phyloP scores from a whole-genome alignment of 2,329 filamentous ascomycete species.

The Cladophialophora immunda region DNA sequence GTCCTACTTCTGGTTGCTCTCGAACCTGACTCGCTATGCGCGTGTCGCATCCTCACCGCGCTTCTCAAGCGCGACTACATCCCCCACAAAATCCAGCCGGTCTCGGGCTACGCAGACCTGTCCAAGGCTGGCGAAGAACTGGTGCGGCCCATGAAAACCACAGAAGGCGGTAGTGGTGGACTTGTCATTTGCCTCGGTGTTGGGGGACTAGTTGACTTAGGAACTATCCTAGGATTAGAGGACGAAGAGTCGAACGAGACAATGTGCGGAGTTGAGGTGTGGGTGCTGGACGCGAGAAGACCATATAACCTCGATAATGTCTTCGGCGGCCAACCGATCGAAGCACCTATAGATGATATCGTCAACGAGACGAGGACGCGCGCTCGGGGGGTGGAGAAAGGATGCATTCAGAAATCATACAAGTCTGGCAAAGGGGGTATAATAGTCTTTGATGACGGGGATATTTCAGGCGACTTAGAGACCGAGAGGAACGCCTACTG shows the following conservation, averaged over 20 bases:
- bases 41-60: constrained; percentile 89
- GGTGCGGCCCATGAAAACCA: constrained; percentile 85
- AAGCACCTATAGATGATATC: constrained; percentile 58
- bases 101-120: constrained; percentile 91
- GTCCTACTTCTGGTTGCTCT: constrained; percentile 86
- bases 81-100: constrained; percentile 94
- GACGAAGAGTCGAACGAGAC: constrained; percentile 59
- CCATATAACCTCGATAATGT: constrained; percentile 96
- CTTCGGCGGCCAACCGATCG: constrained; percentile 70
- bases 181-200: constrained; percentile 92
- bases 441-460: constrained; percentile 93
- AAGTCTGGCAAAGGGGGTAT: constrained; percentile 84
- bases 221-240: constrained; percentile 78
- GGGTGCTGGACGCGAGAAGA: constrained; percentile 89
- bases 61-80: constrained; percentile 98
- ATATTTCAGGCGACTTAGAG: constrained; percentile 83
- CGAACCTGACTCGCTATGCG: constrained; percentile 94
- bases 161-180: constrained; percentile 83
- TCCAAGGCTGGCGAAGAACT: constrained; percentile 79
- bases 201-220: constrained; percentile 88
- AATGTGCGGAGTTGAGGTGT: constrained; percentile 60
- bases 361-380: constrained; percentile 55
- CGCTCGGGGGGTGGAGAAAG: constrained; percentile 74
- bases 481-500: constrained; percentile 83
- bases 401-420: constrained; percentile 75